Base-by-base conservation (phyloP, 768 basidiomycete species). In the Nidularia sp. region DNA sequence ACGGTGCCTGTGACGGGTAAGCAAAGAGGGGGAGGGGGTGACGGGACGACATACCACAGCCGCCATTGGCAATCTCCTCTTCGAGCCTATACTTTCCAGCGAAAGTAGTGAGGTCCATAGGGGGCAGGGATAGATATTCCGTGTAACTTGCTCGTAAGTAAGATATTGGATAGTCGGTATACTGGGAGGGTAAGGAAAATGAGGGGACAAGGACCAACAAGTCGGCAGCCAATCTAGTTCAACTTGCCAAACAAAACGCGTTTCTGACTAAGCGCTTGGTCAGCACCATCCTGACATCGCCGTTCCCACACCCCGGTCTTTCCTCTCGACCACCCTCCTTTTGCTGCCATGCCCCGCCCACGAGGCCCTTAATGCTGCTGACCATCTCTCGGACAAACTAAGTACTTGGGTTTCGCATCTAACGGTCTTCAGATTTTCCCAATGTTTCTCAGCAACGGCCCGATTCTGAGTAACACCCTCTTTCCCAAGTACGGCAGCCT, bases 51-150 rank as follows among this genome's bases (percentile, higher is more conserved):
- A 52, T 48, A 88, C 85, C 85, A 67, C 88, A 90, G 29, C 88
- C 88, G 22, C 88, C 88, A 56, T 83, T 86, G 12, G 86, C 88
- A 58, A 90, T 85, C 69, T 88, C 87, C 60, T 89, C 85, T 63
- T 88, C 87, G 35, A 90, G 73, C 53, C 82, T 78, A 67, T 90
- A 90, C 62, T 88, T 88, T 44, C 88, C 87, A 50, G 84, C 88
- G 59, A 90, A 86, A 6, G 73, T 77, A 9, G 69, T 68, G 39
- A 57, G 63, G 45, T 67, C 66, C 61, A 64, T 66, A 50, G 51
- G 51, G 15, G 45, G 15, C 53, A 51, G 49, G 22, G 45, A 31
- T 25, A 3, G 25, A 25, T 25, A 4, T 10, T 41, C 10, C 36
- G 36, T 41, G 22, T 15, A 46, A 52, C 12, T 49, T 52, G 12